Percentiles rank a stretch among this genome's conserved stretches.
Evolutionary conservation across 2,329 filamentous ascomycete species (phyloP).

Genomic region (Ascomycota sp.): DNA sequence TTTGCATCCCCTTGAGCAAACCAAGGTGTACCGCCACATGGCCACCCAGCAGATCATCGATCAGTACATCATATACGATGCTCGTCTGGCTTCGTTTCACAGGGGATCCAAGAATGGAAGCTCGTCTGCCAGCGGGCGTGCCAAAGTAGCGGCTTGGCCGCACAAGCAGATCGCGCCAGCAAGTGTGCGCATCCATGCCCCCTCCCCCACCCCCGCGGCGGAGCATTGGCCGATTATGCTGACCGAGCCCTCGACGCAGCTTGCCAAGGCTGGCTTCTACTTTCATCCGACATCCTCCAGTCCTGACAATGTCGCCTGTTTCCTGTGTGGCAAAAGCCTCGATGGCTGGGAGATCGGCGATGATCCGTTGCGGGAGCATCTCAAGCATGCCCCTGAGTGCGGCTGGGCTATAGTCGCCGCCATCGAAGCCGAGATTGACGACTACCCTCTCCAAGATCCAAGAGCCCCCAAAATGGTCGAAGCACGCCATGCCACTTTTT

Average conservation of each 20-base stretch:
- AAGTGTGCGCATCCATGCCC: conserved; percentile 7
- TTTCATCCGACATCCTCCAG: conserved; percentile 57
- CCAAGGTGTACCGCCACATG: too few relatives aligned
- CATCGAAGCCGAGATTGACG: conserved; percentile 39
- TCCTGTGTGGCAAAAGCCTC: conserved; percentile 63
- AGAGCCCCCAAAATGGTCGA: conserved; percentile 48
- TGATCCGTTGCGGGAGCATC: conserved; percentile 64
- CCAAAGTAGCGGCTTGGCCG: conserved; percentile 53
- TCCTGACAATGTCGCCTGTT: conserved; percentile 79
- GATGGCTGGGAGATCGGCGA: conserved; percentile 87
- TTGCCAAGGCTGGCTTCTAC: conserved; percentile 82
- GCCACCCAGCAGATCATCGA: too few relatives aligned
- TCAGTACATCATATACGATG: conserved; percentile 43
- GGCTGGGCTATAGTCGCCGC: conserved; percentile 64
- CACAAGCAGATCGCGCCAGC: conserved; percentile 26
- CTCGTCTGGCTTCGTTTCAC: conserved; percentile 65
- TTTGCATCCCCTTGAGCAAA: too few relatives aligned
- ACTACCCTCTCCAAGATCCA: conserved; percentile 53
- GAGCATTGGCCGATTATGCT: conserved; percentile 3
- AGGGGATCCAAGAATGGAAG: conserved; percentile 45
- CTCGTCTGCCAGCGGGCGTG: conserved; percentile 36
- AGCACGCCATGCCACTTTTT: conserved; percentile 69
- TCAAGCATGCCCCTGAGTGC: conserved; percentile 64
- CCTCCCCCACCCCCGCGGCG: neutral
- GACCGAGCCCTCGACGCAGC: conserved; percentile 25